These are phyloP conservation scores for Apiospora saccharicola DNA, from an alignment of 2,329 filamentous ascomycete species.

Conservation along the genomic window DNA sequence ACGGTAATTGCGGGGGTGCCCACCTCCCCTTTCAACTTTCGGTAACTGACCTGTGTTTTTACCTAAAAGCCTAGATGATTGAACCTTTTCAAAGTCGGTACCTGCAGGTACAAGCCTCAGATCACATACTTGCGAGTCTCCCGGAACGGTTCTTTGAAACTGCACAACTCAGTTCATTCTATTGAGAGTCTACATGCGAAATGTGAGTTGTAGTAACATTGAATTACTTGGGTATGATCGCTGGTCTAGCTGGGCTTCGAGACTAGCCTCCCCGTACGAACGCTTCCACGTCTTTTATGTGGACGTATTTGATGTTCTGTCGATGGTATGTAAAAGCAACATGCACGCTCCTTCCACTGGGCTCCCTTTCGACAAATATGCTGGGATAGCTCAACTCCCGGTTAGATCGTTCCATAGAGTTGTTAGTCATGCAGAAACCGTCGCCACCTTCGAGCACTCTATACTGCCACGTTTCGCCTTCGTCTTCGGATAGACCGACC, in stretches of 20 bases:
- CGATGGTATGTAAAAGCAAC: constrained; percentile 52
- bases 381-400: constrained; percentile 54
- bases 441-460: constrained; percentile 52
- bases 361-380: constrained; percentile 41
- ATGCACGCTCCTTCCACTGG: constrained; percentile 37
- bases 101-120: background rate
- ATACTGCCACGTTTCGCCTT: constrained; percentile 47
- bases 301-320: constrained; percentile 51
- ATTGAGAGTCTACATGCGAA: no score
- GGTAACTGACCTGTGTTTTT: no score
- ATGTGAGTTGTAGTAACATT: no score
- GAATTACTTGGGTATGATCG: background rate
- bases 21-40: background rate
- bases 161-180: no score
- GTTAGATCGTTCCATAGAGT: constrained; percentile 49
- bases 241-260: background rate
- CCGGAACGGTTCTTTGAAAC: no score
- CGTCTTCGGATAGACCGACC: constrained; percentile 45
- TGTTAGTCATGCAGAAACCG: constrained; percentile 55
- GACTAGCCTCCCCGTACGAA: constrained; percentile 33
- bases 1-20: background rate
- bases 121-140: no score
- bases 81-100: background rate
- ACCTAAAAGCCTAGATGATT: no score
- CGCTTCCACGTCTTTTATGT: constrained; percentile 37